Evolutionary conservation across 345 rosid genomes (phyloP).

Genomic region (Orychophragmus violaceus): DNA sequence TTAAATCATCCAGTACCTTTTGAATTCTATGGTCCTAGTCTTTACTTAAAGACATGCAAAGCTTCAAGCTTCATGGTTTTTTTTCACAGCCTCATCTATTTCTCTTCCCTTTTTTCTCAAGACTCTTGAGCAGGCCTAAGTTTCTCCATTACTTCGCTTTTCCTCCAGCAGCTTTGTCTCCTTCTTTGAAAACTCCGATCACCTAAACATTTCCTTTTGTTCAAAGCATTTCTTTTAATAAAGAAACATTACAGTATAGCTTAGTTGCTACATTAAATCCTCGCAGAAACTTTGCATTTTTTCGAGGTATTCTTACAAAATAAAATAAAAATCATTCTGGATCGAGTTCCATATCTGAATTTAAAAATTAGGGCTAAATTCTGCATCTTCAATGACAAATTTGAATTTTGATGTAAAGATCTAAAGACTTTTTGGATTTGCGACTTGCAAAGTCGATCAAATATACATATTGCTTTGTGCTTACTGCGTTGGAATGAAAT

Average conservation of each 20-base stretch:
- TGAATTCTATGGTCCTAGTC: no score
- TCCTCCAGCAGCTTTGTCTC: constrained; percentile 29
- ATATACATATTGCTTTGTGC: not conserved
- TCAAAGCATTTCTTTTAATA: constrained; percentile 16
- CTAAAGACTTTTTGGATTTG: no score
- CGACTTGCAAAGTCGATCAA: constrained; percentile 11
- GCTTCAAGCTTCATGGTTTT: no score
- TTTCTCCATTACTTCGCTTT: no score
- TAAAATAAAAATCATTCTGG: no score
- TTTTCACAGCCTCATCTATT: no score
- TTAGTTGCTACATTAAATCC: constrained; percentile 1
- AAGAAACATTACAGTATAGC: not conserved
- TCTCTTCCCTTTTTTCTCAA: no score
- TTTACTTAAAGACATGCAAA: no score
- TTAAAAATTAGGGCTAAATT: not conserved
- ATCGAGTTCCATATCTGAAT: constrained; percentile 23
- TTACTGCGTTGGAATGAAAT: not conserved
- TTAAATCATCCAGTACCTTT: no score
- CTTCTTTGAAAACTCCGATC: constrained; percentile 31
- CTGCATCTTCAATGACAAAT: not conserved
- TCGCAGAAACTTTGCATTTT: not conserved
- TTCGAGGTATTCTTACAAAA: constrained; percentile 11
- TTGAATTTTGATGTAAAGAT: constrained; percentile 9
- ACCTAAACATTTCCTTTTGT: constrained; percentile 20
- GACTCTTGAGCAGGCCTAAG: no score